A percentile compares a stretch with the other conserved stretches of the same genome.
Evolutionary conservation across 805 yeast species (phyloP).

Genomic region (Pachysolen tannophilus): DNA sequence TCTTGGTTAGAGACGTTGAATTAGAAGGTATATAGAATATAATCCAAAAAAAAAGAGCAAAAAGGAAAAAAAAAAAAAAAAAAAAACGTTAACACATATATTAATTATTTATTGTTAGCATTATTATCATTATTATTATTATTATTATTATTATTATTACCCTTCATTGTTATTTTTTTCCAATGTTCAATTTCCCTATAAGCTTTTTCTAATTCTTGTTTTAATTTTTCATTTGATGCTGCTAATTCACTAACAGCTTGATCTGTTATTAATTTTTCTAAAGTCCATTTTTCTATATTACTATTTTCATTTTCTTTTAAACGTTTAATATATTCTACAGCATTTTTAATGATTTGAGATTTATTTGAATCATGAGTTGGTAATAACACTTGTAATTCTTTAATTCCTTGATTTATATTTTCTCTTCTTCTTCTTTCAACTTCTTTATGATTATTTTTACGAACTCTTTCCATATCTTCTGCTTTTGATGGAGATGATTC

Average conservation of each 20-base stretch:
- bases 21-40: too few relatives aligned
- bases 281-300: conserved; percentile 89
- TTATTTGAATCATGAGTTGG: conserved; percentile 85
- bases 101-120: too few relatives aligned
- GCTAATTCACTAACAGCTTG: conserved; percentile 84
- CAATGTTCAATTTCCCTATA: conserved; percentile 86
- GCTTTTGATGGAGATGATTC: conserved; percentile 55
- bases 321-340: conserved; percentile 84
- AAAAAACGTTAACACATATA: too few relatives aligned
- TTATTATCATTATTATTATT: too few relatives aligned
- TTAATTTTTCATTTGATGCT: conserved; percentile 79
- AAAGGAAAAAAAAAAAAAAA: too few relatives aligned
- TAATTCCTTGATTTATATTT: conserved; percentile 80
- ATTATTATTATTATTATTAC: too few relatives aligned
- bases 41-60: too few relatives aligned
- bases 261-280: conserved; percentile 86
- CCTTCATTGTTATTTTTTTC: too few relatives aligned
- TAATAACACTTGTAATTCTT: conserved; percentile 65
- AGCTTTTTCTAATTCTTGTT: conserved; percentile 82
- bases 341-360: conserved; percentile 80
- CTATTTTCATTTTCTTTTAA: conserved; percentile 85
- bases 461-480: conserved; percentile 75
- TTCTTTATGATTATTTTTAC: conserved; percentile 90
- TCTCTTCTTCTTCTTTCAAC: conserved; percentile 92
- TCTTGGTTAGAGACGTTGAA: conserved; percentile 51